phyloP scores from a whole-genome alignment of 805 yeast species.

The Wickerhamiella siamensis region DNA sequence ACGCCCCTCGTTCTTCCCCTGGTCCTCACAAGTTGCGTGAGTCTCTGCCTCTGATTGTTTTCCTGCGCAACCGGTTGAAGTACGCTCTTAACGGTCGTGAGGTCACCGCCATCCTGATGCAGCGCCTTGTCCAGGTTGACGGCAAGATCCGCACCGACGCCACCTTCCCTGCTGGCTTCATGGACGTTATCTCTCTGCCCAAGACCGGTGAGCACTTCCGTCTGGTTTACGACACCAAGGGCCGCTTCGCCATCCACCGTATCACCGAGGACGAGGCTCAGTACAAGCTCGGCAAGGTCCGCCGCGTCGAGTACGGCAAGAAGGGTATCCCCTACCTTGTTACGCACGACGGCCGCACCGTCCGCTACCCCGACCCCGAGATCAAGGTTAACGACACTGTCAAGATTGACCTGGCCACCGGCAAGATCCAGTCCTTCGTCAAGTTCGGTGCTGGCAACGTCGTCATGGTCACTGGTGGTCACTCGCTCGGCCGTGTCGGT shows the following conservation, averaged over 20 bases:
- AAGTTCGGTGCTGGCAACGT: conserved; percentile 86
- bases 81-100: conserved; percentile 98
- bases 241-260: conserved; percentile 99
- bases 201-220: conserved; percentile 99
- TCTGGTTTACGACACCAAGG: conserved; percentile 95
- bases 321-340: conserved; percentile 96
- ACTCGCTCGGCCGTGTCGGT: conserved; percentile 97
- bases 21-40: conserved; percentile 99
- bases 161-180: conserved; percentile 98
- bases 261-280: conserved; percentile 97
- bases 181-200: conserved; percentile 95
- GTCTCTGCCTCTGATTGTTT: conserved; percentile 91
- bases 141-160: conserved; percentile 99
- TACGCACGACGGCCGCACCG: conserved; percentile 99
- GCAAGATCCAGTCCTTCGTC: conserved; percentile 81
- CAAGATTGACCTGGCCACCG: conserved; percentile 89
- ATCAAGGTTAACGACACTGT: conserved; percentile 97
- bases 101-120: conserved; percentile 96
- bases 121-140: conserved; percentile 96
- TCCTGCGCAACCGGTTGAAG: conserved; percentile 97
- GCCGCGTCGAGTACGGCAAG: conserved; percentile 97
- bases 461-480: conserved; percentile 94
- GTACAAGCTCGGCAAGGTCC: conserved; percentile 96
- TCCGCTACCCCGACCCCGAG: conserved; percentile 98
- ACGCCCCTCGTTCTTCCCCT: conserved; percentile 99